Evolutionary conservation across 1,284 basidiomycete species (phyloP).

Genomic region (Fomitopsis palustris): DNA sequence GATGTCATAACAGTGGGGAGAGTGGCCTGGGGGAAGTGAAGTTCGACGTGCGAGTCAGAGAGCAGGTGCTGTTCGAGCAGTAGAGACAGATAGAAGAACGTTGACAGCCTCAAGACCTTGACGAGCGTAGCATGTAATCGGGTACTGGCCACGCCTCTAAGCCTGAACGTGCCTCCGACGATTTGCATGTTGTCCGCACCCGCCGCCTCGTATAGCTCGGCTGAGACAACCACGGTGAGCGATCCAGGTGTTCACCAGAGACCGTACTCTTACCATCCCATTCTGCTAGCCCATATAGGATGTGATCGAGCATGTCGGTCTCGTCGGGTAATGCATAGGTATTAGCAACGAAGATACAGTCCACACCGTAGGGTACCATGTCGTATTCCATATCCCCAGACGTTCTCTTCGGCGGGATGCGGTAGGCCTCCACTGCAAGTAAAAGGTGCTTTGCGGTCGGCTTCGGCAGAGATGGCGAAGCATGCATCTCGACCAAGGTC

Average conservation of each 20-base stretch:
- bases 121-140: conserved; percentile 41
- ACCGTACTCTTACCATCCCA: conserved; percentile 40
- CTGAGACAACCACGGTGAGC: neutral
- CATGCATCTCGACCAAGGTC: conserved; percentile 20
- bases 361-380: conserved; percentile 35
- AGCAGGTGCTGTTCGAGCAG: conserved; percentile 60
- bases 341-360: conserved; percentile 43
- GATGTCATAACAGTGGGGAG: conserved; percentile 16
- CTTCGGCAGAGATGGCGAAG: conserved; percentile 19
- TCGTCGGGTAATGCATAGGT: conserved; percentile 39
- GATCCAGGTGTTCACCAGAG: neutral
- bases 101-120: conserved; percentile 47
- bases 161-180: conserved; percentile 58
- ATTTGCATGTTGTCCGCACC: conserved; percentile 31
- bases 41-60: conserved; percentile 43
- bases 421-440: conserved; percentile 39
- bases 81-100: conserved; percentile 57
- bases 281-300: conserved; percentile 50
- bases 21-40: conserved; percentile 38
- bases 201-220: neutral
- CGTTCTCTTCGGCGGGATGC: neutral
- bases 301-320: conserved; percentile 20
- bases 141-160: conserved; percentile 42
- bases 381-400: conserved; percentile 39
- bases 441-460: conserved; percentile 42